These are phyloP conservation scores for Epicoccum nigrum DNA, from an alignment of 2,329 filamentous ascomycete genomes.

Conservation along the genomic window DNA sequence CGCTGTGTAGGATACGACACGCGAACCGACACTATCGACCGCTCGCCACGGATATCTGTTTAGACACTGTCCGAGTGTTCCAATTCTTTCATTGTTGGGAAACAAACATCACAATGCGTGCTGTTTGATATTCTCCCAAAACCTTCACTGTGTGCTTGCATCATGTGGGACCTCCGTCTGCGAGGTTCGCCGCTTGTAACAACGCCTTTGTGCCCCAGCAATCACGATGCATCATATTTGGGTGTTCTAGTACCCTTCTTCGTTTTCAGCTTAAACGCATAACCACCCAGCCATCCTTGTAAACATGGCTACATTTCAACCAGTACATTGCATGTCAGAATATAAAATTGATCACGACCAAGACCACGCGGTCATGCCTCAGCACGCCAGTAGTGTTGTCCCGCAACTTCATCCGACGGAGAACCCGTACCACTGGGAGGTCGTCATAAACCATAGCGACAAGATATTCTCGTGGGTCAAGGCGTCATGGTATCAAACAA, in stretches of 20 bases:
- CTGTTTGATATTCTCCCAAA: neutral
- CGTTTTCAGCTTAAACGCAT: neutral
- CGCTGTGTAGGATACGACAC: neutral
- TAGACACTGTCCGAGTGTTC: neutral
- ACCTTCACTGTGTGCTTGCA: neutral
- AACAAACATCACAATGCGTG: neutral
- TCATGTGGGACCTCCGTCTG: neutral
- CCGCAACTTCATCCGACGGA: neutral
- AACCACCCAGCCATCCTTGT: neutral
- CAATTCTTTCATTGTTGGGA: neutral
- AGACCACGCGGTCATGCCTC: neutral
- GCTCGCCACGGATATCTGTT: neutral
- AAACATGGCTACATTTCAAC: neutral
- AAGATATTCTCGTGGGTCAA: neutral
- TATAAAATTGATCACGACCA: neutral
- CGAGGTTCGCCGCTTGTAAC: neutral
- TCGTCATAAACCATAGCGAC: neutral
- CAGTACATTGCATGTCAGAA: neutral
- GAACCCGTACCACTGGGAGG: conserved; percentile 8
- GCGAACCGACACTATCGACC: neutral
- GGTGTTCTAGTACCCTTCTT: neutral
- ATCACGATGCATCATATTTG: neutral
- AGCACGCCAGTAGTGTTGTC: neutral
- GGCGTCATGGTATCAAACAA: neutral
- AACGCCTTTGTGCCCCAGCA: conserved; percentile 7